phyloP scores from a whole-genome alignment of 2,329 filamentous ascomycete species.

The Ophiostoma novo-ulmi region DNA sequence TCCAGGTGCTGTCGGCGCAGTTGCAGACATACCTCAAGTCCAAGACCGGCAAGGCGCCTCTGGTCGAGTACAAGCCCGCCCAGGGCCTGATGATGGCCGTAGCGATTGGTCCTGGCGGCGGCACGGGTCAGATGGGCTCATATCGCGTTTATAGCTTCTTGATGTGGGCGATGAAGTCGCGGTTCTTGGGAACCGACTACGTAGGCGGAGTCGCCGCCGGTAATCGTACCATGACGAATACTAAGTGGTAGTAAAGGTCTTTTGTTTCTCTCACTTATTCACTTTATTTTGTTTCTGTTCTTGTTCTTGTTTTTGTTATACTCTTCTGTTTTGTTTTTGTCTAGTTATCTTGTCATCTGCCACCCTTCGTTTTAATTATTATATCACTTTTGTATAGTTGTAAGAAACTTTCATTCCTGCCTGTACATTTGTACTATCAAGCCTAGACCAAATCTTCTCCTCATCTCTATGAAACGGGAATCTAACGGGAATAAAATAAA shows the following conservation, averaged over 20 bases:
- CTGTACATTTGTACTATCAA: background rate
- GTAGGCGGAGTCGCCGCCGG: background rate
- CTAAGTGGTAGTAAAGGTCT: background rate
- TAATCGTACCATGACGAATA: background rate
- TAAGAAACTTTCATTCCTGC: background rate
- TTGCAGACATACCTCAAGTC: constrained; percentile 28
- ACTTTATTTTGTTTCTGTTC: background rate
- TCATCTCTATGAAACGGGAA: background rate
- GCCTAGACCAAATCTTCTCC: background rate
- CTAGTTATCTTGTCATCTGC: too few relatives aligned
- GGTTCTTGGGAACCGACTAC: background rate
- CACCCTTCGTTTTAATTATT: too few relatives aligned
- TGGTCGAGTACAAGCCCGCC: background rate
- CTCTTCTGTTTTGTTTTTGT: background rate
- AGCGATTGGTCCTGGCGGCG: background rate
- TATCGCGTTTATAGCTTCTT: background rate
- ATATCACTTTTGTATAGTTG: background rate
- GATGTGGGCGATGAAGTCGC: background rate
- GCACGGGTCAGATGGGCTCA: background rate
- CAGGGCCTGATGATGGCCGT: background rate
- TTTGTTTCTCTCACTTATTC: background rate
- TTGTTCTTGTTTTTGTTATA: background rate
- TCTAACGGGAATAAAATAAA: constrained; percentile 25
- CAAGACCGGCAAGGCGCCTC: too few relatives aligned
- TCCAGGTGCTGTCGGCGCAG: constrained; percentile 28